Base-by-base conservation (phyloP, 805 yeast species). In the Wickerhamomyces chambardii region DNA sequence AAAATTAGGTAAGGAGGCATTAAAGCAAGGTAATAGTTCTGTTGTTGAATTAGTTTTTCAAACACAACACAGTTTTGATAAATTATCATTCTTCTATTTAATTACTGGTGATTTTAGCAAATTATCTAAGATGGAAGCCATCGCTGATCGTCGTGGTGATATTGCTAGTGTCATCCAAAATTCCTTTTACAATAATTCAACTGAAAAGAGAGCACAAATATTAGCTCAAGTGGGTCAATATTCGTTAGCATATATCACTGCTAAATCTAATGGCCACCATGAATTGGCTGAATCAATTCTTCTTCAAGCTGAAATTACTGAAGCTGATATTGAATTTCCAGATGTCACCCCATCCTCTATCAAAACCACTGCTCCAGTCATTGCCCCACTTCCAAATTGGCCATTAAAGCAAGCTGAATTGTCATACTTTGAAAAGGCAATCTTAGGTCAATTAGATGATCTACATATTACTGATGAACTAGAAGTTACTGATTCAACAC, bases 191-290 rank as follows among this genome's bases (percentile, higher is more conserved):
- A 70, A 75, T 52, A 78, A 83, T 52, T 81, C 85, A 37, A 69
- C 78, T 29, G 80, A 79, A 49, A 75, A 80, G 53, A 77, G 96
- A 55, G 74, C 89, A 28, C 68, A 73, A 46, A 74, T 82, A 12
- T 78, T 84, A 46, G 72, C 81, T 34, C 76, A 81, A 46, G 78
- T 83, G 34, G 96, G 96, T 28, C 69, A 89, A 60, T 63, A 72
- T 34, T 87, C 97, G 6, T 71, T 94, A 49, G 98, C 97, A 3
- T 94, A 89, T 56, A 84, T 96, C 11, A 72, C 87, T 42, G 97
- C 98, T 17, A 84, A 83, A 56, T 67, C 92, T 21, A 84, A 79
- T 47, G 96, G 95, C 4, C 70, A 87, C 43, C 74, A 68, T 28
- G 87, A 76, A 21, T 63, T 80, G 36, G 96, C 95, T 18, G 73